These are phyloP conservation scores for Mollisia scopiformis DNA, from an alignment of 2,329 filamentous ascomycete genomes.

Conservation along the genomic window DNA sequence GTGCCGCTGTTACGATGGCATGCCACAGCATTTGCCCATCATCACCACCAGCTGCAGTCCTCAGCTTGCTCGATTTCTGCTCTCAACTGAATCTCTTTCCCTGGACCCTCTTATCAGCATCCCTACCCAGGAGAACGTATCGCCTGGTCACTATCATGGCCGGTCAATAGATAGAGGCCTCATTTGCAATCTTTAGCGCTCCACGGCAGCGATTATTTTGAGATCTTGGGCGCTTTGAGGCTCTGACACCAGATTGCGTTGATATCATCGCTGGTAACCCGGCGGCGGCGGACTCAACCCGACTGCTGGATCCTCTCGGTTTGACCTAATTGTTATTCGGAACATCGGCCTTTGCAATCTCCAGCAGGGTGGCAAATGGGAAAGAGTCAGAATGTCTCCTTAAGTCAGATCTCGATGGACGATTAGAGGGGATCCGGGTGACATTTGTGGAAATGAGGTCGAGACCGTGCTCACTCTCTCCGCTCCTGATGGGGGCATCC, in stretches of 20 bases:
- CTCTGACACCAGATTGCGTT: background rate
- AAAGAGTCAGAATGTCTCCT: background rate
- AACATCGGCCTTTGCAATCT: background rate
- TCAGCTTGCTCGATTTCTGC: background rate
- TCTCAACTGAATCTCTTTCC: too few species aligned
- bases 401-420: background rate
- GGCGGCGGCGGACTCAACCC: too few species aligned
- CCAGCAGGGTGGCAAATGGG: background rate
- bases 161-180: background rate
- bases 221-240: background rate
- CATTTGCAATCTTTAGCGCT: background rate
- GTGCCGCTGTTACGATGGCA: background rate
- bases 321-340: background rate
- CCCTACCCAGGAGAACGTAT: background rate
- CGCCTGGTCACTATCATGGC: background rate
- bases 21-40: background rate
- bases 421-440: background rate
- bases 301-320: background rate
- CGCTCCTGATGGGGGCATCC: background rate
- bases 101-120: background rate
- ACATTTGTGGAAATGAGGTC: conserved; percentile 1
- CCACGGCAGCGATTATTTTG: background rate
- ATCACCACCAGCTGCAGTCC: background rate
- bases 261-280: background rate
- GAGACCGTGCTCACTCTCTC: background rate